Evolutionary conservation across 2,329 filamentous ascomycete species (phyloP).

Genomic region (Paecilomyces niveus): DNA sequence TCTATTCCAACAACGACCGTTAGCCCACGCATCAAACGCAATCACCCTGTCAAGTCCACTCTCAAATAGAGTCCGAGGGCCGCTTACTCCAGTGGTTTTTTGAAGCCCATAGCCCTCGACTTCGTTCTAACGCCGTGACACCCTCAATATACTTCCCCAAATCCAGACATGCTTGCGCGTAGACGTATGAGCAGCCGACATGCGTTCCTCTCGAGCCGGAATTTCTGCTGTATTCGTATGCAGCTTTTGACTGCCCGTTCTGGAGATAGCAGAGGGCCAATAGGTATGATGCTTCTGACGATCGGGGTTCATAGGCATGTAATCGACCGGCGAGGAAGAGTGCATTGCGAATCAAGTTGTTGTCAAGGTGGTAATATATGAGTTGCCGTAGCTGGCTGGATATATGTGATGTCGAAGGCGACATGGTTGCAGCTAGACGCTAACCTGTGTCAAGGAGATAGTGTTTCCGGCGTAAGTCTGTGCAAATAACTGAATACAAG

Average conservation of each 20-base stretch:
- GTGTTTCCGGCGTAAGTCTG: neutral
- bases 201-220: constrained; percentile 65
- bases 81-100: constrained; percentile 69
- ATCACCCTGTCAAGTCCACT: neutral
- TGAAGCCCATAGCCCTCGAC: constrained; percentile 65
- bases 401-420: constrained; percentile 48
- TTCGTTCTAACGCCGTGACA: constrained; percentile 74
- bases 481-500: neutral
- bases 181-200: constrained; percentile 82
- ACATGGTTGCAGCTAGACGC: constrained; percentile 39
- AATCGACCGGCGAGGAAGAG: constrained; percentile 89
- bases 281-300: constrained; percentile 73
- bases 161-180: constrained; percentile 78
- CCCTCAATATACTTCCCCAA: constrained; percentile 76
- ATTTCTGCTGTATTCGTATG: constrained; percentile 73
- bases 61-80: neutral
- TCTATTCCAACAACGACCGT: constrained; percentile 29
- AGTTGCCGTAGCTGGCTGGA: constrained; percentile 57
- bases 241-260: constrained; percentile 73
- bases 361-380: constrained; percentile 75
- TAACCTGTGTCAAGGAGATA: constrained; percentile 1
- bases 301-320: constrained; percentile 73
- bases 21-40: neutral
- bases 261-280: constrained; percentile 78
- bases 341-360: constrained; percentile 80